Percentiles rank a stretch among this genome's conserved stretches.
Conservation (phyloP, 371 early-diverging fungal genomes). For the Chytridiales sp. region DNA sequence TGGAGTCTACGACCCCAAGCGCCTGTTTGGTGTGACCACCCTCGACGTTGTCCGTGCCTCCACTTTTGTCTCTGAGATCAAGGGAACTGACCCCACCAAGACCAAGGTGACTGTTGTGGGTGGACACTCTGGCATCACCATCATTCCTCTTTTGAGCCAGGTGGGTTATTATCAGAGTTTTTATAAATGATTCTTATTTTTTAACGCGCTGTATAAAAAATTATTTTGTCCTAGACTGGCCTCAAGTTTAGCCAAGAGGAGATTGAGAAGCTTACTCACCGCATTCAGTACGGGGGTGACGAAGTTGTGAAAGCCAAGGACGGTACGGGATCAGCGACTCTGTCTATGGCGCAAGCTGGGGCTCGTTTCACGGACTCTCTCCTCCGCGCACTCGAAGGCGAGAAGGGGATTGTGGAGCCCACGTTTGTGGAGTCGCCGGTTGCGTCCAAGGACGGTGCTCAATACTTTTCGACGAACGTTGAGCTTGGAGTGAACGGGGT, state of each 20-base stretch:
- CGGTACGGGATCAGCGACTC: conserved; percentile 95
- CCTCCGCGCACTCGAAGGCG: conserved; percentile 78
- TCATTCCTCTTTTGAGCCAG: conserved; percentile 48
- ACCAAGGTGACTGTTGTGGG: conserved; percentile 93
- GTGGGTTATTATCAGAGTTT: conserved; percentile 9
- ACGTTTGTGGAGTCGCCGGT: conserved; percentile 85
- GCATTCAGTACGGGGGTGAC: conserved; percentile 99
- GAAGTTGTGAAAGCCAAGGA: conserved; percentile 99
- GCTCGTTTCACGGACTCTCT: conserved; percentile 92
- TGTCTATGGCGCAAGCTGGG: conserved; percentile 92
- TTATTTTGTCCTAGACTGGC: conserved; percentile 67
- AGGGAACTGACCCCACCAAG: conserved; percentile 93
- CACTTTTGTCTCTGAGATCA: conserved; percentile 83
- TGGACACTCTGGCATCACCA: conserved; percentile 75
- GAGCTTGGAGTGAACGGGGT: conserved; percentile 91
- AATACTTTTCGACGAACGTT: conserved; percentile 94
- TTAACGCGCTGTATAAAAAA: conserved; percentile 34
- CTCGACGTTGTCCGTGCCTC: conserved; percentile 97
- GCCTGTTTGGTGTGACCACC: conserved; percentile 93
- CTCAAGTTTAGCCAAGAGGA: conserved; percentile 86
- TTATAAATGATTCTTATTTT: neutral
- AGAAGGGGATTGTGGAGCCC: conserved; percentile 88
- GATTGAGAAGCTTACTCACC: conserved; percentile 89
- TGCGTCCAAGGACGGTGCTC: conserved; percentile 70
- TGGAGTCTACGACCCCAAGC: conserved; percentile 91